Evolutionary conservation across 371 early-diverging fungal genomes (phyloP), one percentile per base, ranked within the genome.

Genomic region (Funneliformis caledonium): DNA sequence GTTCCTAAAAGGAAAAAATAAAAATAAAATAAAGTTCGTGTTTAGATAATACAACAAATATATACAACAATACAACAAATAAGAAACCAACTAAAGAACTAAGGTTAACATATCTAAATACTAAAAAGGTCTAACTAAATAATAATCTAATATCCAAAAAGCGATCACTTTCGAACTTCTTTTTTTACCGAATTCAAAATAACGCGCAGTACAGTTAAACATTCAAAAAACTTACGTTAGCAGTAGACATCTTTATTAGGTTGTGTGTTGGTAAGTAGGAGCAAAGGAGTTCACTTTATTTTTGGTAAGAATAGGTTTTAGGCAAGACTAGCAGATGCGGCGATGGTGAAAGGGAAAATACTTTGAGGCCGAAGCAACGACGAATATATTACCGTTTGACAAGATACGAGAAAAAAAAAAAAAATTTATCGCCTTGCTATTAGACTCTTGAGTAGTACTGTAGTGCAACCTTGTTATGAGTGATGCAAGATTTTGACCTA

Each of bases 1-100:
- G 82, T 52, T 73, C 80, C 82, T 82, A 64, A 31, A 76, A 26
- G 26, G 68, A 64, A 56, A 45, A 14, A 69, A 81, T 26, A 26
- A 69, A 77, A 45, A 12, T 72, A 11, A 52, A 26, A 26, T 26
- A 50, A 72, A 19, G 14, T 7, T 8, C 33, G 22, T 64, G 64
- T 33, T 50, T 16, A 26, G 22, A 26, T 52, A 50, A 52, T 22
- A 11, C 2, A 72, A 72, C 22, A 72, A 31, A 43, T 26, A 26
- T 26, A 26, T 26, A 69, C 14, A 31, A 31, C 33, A 65, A 12
- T 10, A 16, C 14, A 31, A 31, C 26, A 65, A 65, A 65, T 65
- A 4, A 4, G 2, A 1, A 45, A 2, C 7, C 7, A 22, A 11
- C n/a, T 7, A 47, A 16, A 9, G 22, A 22, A 45, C 2, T 37